Base-by-base conservation (phyloP, 192 early-diverging fungal genomes). In the Phycomyces nitens region DNA sequence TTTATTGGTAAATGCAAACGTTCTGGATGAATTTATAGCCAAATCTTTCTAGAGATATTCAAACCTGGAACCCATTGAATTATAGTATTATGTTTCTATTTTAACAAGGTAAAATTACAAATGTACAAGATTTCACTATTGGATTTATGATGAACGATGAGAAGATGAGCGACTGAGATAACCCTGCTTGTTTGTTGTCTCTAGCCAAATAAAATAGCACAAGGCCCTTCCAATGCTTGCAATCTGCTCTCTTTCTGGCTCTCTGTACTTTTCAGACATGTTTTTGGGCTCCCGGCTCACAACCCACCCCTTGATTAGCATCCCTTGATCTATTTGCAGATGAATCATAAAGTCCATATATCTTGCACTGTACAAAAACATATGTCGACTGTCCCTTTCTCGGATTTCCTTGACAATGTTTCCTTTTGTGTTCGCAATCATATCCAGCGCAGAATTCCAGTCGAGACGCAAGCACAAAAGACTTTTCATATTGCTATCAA, bases 311-410 rank as follows among this genome's bases (percentile, higher is more conserved):
- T 62, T 6, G 22, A 69, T 43, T 8, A 26, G 54, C 6, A 53
- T 21, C 2, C 42, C 54, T 10, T 29, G 27, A 26, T 53, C 23
- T 23, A 55, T 21, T 29, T 47, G 43, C 1, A 70, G 42, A 49
- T 70, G 57, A 22, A 70, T 65, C 55, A 70, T 58, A 49, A 58
- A 70, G 22, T 70, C 69, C 69, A 70, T 70, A 47, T 70, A 70
- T 38, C 69, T 58, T 24, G 69, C 62, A 9, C 53, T 64, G 40
- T 64, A 65, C 6, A 70, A 26, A 38, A 70, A 56, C 16, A 70
- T 5, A 39, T 70, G 69, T 1, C 63, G 49, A 29, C 47, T 20
- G 20, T 50, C 62, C 26, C 43, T 54, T 42, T 70, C 29, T 1
- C 49, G 23, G 15, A 70, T 43, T 41, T 65, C 55, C 44, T 59